These are phyloP conservation scores for Metarhizium sp. DNA, from an alignment of 2,329 filamentous ascomycete genomes.

Conservation along the genomic window DNA sequence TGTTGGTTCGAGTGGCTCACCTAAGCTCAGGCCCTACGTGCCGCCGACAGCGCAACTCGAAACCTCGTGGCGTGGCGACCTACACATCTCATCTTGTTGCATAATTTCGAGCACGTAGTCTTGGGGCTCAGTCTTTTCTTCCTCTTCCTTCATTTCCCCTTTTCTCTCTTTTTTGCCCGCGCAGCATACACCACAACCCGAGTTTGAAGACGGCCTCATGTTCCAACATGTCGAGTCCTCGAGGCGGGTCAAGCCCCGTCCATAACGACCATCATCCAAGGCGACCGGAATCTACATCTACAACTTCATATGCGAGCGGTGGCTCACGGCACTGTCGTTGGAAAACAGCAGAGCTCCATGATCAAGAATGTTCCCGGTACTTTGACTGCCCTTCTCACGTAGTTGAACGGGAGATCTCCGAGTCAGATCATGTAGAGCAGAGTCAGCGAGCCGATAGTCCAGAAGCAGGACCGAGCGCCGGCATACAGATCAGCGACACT, in stretches of 20 bases:
- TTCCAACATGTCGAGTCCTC: conserved; percentile 23
- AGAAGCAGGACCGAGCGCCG: neutral
- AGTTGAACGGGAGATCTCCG: conserved; percentile 25
- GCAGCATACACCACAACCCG: neutral
- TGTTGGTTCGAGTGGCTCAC: neutral
- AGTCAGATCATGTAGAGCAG: neutral
- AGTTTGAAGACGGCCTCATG: conserved; percentile 11
- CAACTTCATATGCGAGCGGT: conserved; percentile 5
- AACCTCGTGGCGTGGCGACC: neutral
- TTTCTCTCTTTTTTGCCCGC: neutral
- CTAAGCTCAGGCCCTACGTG: conserved; percentile 2
- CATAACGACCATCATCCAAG: conserved; percentile 6
- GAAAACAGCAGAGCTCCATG: conserved; percentile 27
- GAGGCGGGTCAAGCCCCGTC: conserved; percentile 14
- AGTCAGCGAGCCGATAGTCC: neutral
- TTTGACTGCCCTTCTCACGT: conserved; percentile 40
- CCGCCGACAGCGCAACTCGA: neutral
- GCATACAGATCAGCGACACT: neutral
- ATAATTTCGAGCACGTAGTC: neutral
- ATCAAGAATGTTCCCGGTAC: conserved; percentile 36
- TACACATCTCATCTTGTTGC: neutral
- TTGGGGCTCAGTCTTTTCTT: neutral
- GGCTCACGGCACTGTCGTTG: conserved; percentile 23
- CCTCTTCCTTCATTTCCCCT: neutral
- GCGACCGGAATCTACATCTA: neutral